Base-by-base conservation (phyloP, 2,329 filamentous ascomycete genomes). In the Alternaria rosae region DNA sequence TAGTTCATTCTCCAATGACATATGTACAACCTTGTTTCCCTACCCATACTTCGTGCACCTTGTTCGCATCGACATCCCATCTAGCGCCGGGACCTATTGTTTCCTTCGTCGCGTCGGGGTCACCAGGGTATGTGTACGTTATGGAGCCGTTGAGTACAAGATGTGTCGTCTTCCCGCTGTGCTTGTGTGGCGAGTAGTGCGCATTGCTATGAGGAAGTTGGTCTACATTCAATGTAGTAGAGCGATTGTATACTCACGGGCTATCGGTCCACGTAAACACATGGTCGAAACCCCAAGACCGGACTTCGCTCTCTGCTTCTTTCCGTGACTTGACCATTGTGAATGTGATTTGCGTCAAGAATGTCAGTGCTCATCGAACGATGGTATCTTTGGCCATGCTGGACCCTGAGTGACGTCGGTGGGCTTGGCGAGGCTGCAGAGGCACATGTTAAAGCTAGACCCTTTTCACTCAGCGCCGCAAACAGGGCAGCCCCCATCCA, bases 201-300 rank as follows among this genome's bases (percentile, higher is more conserved):
- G 86, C 84, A 74, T 91, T 89, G 64, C 89, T 91, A 45, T 25
- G 25, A 45, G 13, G 15, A 20, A n/a, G 56, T 62, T 11, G 41
- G 43, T 8, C 17, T 25, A 17, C 13, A 21, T 6, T 11, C 5
- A 44, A 7, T 30, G 20, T 38, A 26, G 15, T 13, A 10, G 13
- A 23, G 50, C 15, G 6, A 15, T 12, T 28, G 25, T 30, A 23
- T 59, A 85, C 87, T 75, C 84, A 92, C 89, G 89, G 87, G 21
- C 83, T 80, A 77, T 92, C 91, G 8, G 85, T 88, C 90, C 90
- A 92, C 3, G 89, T 92, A 66, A 91, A 91, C 72, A 91, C 89
- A 52, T 88, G 83, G 3, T 76, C 68, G 74, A 92, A 93, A 2
- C 90, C 90, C 90, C 90, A 92, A 2, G 86, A 87, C 35, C 83